Evolutionary conservation across 768 basidiomycete genomes (phyloP).

Genomic region (Lactarius hengduanensis): DNA sequence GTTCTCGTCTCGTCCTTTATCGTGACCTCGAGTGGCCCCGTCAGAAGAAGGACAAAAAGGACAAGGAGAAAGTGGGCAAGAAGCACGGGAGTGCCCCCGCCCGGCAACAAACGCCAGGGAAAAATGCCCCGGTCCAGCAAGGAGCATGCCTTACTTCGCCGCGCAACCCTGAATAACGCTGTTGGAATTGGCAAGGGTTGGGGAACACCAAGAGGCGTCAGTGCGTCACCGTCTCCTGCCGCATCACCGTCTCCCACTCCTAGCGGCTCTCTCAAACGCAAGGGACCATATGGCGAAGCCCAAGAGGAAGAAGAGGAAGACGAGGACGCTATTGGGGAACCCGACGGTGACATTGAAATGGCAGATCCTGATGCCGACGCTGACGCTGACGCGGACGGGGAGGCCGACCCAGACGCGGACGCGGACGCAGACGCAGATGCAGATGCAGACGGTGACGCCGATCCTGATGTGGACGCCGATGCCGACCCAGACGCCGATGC

Average conservation of each 20-base stretch:
- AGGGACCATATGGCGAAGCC: slow-evolving; percentile 57
- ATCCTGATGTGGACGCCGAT: slow-evolving; percentile 36
- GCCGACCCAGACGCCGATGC: slow-evolving; percentile 54
- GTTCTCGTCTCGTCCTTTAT: slow-evolving; percentile 77
- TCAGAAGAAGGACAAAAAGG: slow-evolving; percentile 70
- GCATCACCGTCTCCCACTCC: slow-evolving; percentile 60
- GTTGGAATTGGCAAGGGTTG: slow-evolving; percentile 31
- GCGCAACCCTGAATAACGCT: slow-evolving; percentile 43
- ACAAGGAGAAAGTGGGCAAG: slow-evolving; percentile 49
- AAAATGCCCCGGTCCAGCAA: slow-evolving; percentile 31
- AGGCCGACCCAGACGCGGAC: slow-evolving; percentile 44
- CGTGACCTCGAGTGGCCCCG: slow-evolving; percentile 96
- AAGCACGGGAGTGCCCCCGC: slow-evolving; percentile 44
- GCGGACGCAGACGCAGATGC: slow-evolving; percentile 41
- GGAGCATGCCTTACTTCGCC: slow-evolving; percentile 29
- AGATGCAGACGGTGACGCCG: slow-evolving; percentile 37
- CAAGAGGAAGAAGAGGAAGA: slow-evolving; percentile 62
- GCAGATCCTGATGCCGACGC: slow-evolving; percentile 60
- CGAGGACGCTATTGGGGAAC: slow-evolving; percentile 35
- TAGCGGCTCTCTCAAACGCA: slow-evolving; percentile 62
- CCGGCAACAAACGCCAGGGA: slow-evolving; percentile 28
- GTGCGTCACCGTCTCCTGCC: slow-evolving; percentile 30
- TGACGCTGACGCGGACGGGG: slow-evolving; percentile 47
- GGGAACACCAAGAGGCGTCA: slow-evolving; percentile 30
- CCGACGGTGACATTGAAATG: slow-evolving; percentile 34